Conservation (phyloP, 2,329 filamentous ascomycete genomes). For the Sclerotinia glacialis region DNA sequence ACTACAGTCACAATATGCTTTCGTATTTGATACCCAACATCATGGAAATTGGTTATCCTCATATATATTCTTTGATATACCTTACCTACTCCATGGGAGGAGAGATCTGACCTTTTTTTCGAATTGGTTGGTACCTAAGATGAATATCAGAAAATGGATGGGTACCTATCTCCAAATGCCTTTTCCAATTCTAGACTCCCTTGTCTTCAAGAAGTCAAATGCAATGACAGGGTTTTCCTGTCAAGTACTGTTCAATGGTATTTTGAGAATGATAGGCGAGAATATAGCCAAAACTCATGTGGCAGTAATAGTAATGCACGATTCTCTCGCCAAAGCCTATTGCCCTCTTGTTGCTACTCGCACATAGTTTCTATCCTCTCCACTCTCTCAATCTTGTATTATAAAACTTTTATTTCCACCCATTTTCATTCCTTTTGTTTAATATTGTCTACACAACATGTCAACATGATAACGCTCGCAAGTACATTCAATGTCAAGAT, state of each 20-base stretch:
- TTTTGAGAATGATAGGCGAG: no score
- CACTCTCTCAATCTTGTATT: neutral
- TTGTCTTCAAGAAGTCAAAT: no score
- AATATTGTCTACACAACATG: neutral
- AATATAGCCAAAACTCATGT: neutral
- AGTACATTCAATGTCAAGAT: neutral
- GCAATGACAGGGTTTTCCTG: no score
- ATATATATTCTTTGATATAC: neutral
- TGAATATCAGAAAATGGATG: no score
- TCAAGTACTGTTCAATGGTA: no score
- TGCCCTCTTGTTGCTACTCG: neutral
- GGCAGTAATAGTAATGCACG: neutral
- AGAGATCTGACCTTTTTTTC: no score
- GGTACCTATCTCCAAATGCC: no score
- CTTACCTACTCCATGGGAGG: neutral
- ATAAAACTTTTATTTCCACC: neutral
- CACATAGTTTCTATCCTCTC: neutral
- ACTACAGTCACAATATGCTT: neutral
- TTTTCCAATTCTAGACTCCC: no score
- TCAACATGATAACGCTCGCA: neutral
- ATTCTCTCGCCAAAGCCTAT: neutral
- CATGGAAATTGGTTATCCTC: neutral
- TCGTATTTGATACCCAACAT: no score
- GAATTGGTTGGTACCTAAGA: no score
- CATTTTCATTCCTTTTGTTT: neutral